A percentile compares a stretch with the other conserved stretches of the same genome.
phyloP scores from a whole-genome alignment of 768 basidiomycete species.

The Tremella mesenterica region DNA sequence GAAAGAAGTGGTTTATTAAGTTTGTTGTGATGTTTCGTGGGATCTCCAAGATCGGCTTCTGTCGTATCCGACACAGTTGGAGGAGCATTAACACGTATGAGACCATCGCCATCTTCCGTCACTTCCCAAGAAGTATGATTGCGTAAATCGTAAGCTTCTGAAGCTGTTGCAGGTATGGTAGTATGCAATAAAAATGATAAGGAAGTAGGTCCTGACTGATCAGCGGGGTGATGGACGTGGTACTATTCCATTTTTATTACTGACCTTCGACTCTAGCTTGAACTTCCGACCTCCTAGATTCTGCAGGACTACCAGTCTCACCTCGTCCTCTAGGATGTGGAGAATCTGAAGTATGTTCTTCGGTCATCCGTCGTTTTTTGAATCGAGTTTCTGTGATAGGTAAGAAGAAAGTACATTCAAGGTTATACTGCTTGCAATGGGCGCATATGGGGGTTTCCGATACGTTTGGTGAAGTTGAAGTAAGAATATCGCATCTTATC shows the following conservation, averaged over 20 bases:
- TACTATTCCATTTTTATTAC: background rate
- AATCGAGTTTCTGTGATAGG: conserved; percentile 98
- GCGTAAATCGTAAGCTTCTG: conserved; percentile 77
- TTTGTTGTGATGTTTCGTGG: conserved; percentile 17
- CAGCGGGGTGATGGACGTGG: conserved; percentile 36
- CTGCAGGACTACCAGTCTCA: too few relatives aligned
- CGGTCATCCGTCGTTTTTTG: conserved; percentile 80
- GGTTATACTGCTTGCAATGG: conserved; percentile 87
- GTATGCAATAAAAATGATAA: conserved; percentile 82
- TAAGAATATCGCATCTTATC: conserved; percentile 67
- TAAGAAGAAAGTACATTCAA: conserved; percentile 94
- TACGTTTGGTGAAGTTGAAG: conserved; percentile 52
- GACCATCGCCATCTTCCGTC: conserved; percentile 70
- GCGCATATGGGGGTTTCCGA: conserved; percentile 63
- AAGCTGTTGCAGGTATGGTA: conserved; percentile 74
- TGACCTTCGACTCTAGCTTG: conserved; percentile 35
- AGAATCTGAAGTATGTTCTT: conserved; percentile 51
- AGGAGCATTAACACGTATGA: conserved; percentile 52
- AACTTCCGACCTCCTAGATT: conserved; percentile 2
- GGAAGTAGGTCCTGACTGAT: conserved; percentile 71
- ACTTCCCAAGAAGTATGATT: conserved; percentile 86
- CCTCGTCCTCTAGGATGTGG: too few relatives aligned
- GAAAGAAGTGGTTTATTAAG: conserved; percentile 34
- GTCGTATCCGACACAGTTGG: conserved; percentile 11
- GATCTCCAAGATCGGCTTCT: conserved; percentile 20